phyloP scores from a whole-genome alignment of 192 early-diverging fungal genomes.

The Coemansia sp. region DNA sequence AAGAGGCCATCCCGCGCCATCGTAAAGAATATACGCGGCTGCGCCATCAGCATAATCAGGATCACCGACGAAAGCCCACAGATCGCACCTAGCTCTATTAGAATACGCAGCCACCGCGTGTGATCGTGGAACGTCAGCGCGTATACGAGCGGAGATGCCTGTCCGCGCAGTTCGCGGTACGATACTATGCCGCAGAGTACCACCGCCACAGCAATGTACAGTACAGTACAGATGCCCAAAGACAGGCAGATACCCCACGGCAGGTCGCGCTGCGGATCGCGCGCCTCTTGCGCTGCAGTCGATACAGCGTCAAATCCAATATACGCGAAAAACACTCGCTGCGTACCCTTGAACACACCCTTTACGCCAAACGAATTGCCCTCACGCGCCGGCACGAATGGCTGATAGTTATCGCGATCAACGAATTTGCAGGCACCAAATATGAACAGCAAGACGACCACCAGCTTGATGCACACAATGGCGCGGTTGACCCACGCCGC shows the following conservation, averaged over 20 bases:
- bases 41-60: slow-evolving; percentile 72
- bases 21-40: slow-evolving; percentile 85
- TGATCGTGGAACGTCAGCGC: slow-evolving; percentile 42
- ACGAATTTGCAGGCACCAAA: slow-evolving; percentile 74
- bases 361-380: slow-evolving; percentile 65
- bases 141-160: slow-evolving; percentile 61
- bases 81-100: slow-evolving; percentile 80
- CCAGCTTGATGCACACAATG: slow-evolving; percentile 74
- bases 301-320: slow-evolving; percentile 91
- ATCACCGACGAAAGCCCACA: slow-evolving; percentile 81
- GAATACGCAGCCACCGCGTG: slow-evolving; percentile 71
- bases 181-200: slow-evolving; percentile 76
- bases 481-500: slow-evolving; percentile 74
- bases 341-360: slow-evolving; percentile 74
- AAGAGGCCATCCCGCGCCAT: slow-evolving; percentile 91
- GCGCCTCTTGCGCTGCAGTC: slow-evolving; percentile 83
- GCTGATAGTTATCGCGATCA: slow-evolving; percentile 70
- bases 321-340: slow-evolving; percentile 79
- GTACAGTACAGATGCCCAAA: slow-evolving; percentile 71
- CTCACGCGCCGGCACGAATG: slow-evolving; percentile 74
- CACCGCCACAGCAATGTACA: slow-evolving; percentile 75
- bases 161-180: slow-evolving; percentile 56
- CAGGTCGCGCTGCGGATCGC: slow-evolving; percentile 76
- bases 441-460: slow-evolving; percentile 78
- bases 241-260: slow-evolving; percentile 88